Percentiles rank a stretch among this genome's conserved stretches.
phyloP scores from a whole-genome alignment of 768 basidiomycete species.

The Boletus reticuloceps region DNA sequence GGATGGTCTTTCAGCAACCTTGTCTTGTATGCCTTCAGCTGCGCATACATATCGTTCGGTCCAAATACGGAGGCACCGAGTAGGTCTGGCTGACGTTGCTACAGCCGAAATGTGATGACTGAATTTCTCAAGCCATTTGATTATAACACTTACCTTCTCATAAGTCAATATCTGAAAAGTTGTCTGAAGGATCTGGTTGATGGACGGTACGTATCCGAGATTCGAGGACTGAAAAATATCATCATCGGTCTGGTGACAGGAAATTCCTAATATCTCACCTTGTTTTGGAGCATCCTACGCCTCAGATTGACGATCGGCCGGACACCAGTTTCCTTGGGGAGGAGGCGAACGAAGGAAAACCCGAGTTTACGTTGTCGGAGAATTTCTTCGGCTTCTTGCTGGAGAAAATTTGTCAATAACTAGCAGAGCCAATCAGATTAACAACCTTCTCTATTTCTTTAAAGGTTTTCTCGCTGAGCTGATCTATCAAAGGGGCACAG shows the following conservation, averaged over 20 bases:
- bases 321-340: conserved; percentile 95
- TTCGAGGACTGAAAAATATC: conserved; percentile 29
- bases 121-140: not conserved
- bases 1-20: conserved; percentile 37
- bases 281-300: conserved; percentile 41
- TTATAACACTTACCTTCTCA: conserved; percentile 60
- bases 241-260: not conserved
- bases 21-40: conserved; percentile 68
- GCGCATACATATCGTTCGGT: conserved; percentile 76
- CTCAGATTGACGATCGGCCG: conserved; percentile 91
- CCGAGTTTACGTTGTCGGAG: conserved; percentile 72
- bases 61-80: conserved; percentile 84
- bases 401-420: not conserved
- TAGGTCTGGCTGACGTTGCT: conserved; percentile 62
- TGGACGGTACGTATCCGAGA: conserved; percentile 50
- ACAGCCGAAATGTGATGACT: not conserved
- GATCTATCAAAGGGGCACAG: conserved; percentile 76
- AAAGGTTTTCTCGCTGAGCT: conserved; percentile 71
- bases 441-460: conserved; percentile 63
- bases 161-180: conserved; percentile 86
- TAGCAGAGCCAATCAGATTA: not conserved
- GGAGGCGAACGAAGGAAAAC: conserved; percentile 80
- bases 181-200: conserved; percentile 83
- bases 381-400: conserved; percentile 66
- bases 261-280: conserved; percentile 19